These are phyloP conservation scores for Helianthus annuus DNA, from an alignment of 129 eudicot genomes.

Conservation along the genomic window HanXRQr2.0-SUNRISE NC_035449.2:49070009-49070508, in stretches of 20 bases:
- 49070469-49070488: no score
- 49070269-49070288: slow-evolving; percentile 48
- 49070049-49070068: background rate
- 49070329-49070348: slow-evolving; percentile 73
- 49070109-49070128: slow-evolving; percentile 67
- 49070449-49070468: no score
- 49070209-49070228: slow-evolving; percentile 99
- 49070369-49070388: background rate
- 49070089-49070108: slow-evolving; percentile 37
- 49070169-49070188: slow-evolving; percentile 61
- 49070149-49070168: slow-evolving; percentile 42
- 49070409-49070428: no score
- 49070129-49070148: slow-evolving; percentile 44
- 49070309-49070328: slow-evolving; percentile 84
- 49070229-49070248: slow-evolving; percentile 99
- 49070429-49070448: no score
- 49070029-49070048: slow-evolving; percentile 5
- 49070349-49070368: slow-evolving; percentile 76
- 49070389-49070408: no score
- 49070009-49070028: slow-evolving; percentile 5
- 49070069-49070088: background rate
- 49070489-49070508: no score
- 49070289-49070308: slow-evolving; percentile 96
- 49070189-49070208: slow-evolving; percentile 86
- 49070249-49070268: slow-evolving; percentile 88